Percentiles rank a stretch among this genome's conserved stretches.
These are phyloP conservation scores for Reticulascus tulasneorum DNA, from an alignment of 2,329 filamentous ascomycete species.

Conservation along the genomic window DNA sequence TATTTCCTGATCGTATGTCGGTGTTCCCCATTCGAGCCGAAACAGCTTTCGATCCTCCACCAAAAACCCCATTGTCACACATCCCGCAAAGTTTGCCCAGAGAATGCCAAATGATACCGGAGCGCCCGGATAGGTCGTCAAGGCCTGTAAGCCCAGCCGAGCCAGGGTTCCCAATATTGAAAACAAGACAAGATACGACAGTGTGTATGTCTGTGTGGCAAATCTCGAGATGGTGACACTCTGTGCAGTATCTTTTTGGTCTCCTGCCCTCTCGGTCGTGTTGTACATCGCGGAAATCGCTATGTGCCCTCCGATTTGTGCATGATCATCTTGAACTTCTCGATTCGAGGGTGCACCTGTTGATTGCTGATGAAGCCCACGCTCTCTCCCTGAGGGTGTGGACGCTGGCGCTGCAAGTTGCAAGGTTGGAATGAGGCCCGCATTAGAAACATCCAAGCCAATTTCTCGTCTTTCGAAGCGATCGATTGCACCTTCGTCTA, in stretches of 20 bases:
- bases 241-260: no score
- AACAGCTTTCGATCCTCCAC: conserved; percentile 75
- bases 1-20: conserved; percentile 31
- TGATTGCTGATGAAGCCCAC: no score
- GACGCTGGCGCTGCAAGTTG: no score
- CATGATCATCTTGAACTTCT: no score
- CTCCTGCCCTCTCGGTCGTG: no score
- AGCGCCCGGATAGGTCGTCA: conserved; percentile 75
- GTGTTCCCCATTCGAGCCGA: conserved; percentile 58
- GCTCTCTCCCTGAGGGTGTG: no score
- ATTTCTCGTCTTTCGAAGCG: no score
- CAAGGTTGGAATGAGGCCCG: no score
- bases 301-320: no score
- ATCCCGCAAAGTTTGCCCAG: conserved; percentile 86
- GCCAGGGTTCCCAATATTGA: conserved; percentile 80
- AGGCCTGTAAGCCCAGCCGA: conserved; percentile 71
- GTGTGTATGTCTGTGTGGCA: conserved; percentile 61
- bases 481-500: neutral
- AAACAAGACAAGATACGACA: conserved; percentile 83
- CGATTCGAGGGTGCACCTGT: no score
- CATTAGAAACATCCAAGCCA: no score
- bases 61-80: conserved; percentile 81
- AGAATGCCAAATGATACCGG: conserved; percentile 70
- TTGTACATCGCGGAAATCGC: no score
- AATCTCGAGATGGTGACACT: conserved; percentile 47